These are phyloP conservation scores for Populus davidiana DNA, from an alignment of 345 rosid genomes.

Conservation along the genomic window DNA sequence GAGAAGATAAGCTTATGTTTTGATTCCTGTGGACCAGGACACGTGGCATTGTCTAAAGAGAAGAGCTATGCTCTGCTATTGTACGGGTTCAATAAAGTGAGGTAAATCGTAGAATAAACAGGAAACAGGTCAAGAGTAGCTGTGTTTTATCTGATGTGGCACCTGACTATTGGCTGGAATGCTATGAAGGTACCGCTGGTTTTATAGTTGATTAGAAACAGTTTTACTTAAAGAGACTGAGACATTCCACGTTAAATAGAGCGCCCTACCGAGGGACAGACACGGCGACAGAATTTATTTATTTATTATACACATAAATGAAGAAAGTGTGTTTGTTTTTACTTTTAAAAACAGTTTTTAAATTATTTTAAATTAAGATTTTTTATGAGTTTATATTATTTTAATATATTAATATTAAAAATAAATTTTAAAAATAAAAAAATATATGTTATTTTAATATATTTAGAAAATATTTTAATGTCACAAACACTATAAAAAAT, in stretches of 20 bases:
- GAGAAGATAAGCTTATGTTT: background rate
- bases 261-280: background rate
- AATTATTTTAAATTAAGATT: no score
- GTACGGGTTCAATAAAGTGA: background rate
- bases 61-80: background rate
- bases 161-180: background rate
- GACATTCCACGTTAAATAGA: slow-evolving; percentile 6
- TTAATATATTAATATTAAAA: background rate
- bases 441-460: no score
- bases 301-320: no score
- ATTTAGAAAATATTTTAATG: no score
- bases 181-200: no score
- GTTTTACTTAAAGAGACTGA: background rate
- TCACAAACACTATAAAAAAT: no score
- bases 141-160: background rate
- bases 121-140: background rate
- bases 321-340: no score
- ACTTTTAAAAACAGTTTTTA: no score
- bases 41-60: slow-evolving; percentile 4
- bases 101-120: background rate
- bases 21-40: background rate
- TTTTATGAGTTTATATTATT: background rate
- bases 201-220: no score
- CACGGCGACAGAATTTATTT: no score
- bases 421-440: no score